Conservation (phyloP, 345 rosid genomes). For the Balakata baccata region DNA sequence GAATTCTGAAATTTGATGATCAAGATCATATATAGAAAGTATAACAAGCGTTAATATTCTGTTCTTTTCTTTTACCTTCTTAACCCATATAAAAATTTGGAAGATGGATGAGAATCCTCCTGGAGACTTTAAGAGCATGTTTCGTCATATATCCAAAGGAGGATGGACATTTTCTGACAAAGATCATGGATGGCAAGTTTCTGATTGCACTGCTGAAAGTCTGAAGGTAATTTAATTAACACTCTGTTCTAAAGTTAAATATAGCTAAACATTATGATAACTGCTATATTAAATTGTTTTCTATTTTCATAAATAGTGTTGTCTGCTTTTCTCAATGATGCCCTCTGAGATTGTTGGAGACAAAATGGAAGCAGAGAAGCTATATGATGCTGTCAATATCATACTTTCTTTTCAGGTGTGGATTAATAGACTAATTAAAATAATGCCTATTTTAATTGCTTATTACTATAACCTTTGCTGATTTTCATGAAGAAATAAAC, state of each 20-base stretch:
- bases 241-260: too few relatives aligned
- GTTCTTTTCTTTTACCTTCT: too few relatives aligned
- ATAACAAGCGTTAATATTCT: too few relatives aligned
- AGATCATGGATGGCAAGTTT: conserved; percentile 2
- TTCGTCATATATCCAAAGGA: conserved; percentile 2
- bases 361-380: conserved; percentile 24
- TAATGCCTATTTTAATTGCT: background rate
- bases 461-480: too few relatives aligned
- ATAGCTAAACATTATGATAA: too few relatives aligned
- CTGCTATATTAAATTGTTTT: background rate
- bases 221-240: conserved; percentile 12
- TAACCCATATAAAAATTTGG: background rate
- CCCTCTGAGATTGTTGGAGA: conserved; percentile 31
- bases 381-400: conserved; percentile 35
- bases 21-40: too few relatives aligned
- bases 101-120: background rate
- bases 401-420: conserved; percentile 40
- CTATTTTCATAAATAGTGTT: conserved; percentile 19
- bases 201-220: conserved; percentile 28
- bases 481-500: background rate
- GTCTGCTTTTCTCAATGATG: conserved; percentile 33
- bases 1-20: too few relatives aligned
- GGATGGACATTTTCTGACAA: background rate
- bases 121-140: background rate
- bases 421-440: background rate